These are phyloP conservation scores for Trypanosoma lewisi DNA, from an alignment of 208 protist species.

Conservation along the genomic window DNA sequence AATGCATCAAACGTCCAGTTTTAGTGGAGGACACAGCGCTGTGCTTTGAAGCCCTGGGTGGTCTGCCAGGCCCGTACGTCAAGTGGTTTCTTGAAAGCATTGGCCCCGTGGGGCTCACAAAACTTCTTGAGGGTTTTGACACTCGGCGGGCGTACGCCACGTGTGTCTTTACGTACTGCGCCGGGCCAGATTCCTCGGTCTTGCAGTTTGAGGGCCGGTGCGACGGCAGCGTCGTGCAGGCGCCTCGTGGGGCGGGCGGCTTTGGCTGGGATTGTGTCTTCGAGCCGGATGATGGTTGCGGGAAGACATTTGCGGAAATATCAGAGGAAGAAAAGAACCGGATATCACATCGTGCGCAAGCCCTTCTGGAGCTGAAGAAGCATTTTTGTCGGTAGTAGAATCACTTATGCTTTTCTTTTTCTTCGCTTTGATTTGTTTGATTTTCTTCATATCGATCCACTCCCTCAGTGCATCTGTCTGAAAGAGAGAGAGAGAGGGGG, in stretches of 20 bases:
- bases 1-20: conserved; percentile 44
- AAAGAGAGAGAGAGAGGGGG: neutral
- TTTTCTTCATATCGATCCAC: no score
- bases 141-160: conserved; percentile 64
- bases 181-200: conserved; percentile 22
- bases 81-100: conserved; percentile 97
- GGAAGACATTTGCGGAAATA: conserved; percentile 91
- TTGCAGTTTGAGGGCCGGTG: conserved; percentile 73
- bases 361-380: conserved; percentile 48
- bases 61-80: conserved; percentile 97
- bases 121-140: conserved; percentile 89
- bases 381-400: conserved; percentile 30
- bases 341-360: conserved; percentile 93
- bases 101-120: conserved; percentile 88
- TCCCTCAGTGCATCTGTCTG: no score
- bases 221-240: conserved; percentile 61
- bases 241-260: conserved; percentile 61
- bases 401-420: conserved; percentile 7
- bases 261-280: conserved; percentile 98
- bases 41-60: conserved; percentile 95
- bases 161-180: conserved; percentile 70
- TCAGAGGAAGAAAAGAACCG: conserved; percentile 87
- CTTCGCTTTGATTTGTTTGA: no score
- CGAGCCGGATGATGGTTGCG: conserved; percentile 70
- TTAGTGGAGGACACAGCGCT: conserved; percentile 98